Evolutionary conservation across 352 stramenopile species (phyloP).

Genomic region (Phytophthora uliginosa): DNA sequence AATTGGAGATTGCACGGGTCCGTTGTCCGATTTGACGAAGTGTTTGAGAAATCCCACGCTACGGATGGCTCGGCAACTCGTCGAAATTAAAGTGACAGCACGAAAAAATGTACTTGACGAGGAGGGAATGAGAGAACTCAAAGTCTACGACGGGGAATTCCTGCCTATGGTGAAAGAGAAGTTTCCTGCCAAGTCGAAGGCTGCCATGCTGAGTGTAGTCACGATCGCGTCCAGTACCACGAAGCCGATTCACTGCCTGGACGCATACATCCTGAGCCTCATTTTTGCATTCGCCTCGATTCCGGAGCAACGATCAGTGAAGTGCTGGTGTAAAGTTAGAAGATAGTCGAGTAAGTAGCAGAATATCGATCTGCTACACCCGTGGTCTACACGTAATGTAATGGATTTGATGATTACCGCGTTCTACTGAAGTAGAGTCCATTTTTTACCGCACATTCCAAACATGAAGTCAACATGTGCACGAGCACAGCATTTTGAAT

Average conservation of each 20-base stretch:
- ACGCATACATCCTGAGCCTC: neutral
- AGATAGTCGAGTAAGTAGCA: neutral
- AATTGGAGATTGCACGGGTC: neutral
- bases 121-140: neutral
- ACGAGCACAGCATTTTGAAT: too few relatives aligned
- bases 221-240: neutral
- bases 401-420: too few relatives aligned
- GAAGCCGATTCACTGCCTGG: neutral
- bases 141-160: neutral
- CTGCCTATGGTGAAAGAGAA: neutral
- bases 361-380: neutral
- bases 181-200: neutral
- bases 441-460: too few relatives aligned
- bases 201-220: neutral
- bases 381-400: too few relatives aligned
- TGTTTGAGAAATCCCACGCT: neutral
- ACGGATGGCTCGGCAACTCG: neutral
- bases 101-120: too few relatives aligned
- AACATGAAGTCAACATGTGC: too few relatives aligned
- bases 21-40: neutral
- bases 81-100: neutral
- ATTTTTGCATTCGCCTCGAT: neutral
- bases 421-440: too few relatives aligned
- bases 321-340: neutral
- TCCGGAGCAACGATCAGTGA: neutral